phyloP scores from a whole-genome alignment of 352 stramenopile species.

The Phytophthora cactorum region DNA sequence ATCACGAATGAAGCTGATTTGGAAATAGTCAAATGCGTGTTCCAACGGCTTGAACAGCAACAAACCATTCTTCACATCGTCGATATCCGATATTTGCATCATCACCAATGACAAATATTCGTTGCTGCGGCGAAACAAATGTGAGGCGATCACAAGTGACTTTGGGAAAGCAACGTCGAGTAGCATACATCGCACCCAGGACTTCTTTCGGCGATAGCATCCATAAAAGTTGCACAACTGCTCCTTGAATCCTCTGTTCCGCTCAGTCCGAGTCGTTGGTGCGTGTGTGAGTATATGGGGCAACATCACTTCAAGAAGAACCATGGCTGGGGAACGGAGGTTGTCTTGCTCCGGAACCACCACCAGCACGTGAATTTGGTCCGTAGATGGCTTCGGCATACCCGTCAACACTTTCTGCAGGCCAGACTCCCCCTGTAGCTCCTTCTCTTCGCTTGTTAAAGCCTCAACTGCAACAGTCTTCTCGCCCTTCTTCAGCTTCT shows the following conservation, averaged over 20 bases:
- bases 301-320: slow-evolving; percentile 17
- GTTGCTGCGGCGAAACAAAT: slow-evolving; percentile 35
- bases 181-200: slow-evolving; percentile 31
- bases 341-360: too few relatives aligned
- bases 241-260: slow-evolving; percentile 15
- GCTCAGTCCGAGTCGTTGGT: slow-evolving; percentile 17
- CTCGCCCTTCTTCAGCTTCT: too few relatives aligned
- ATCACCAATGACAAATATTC: slow-evolving; percentile 20
- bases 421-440: too few relatives aligned
- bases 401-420: too few relatives aligned
- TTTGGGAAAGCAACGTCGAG: slow-evolving; percentile 30
- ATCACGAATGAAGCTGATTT: slow-evolving; percentile 22
- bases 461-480: too few relatives aligned
- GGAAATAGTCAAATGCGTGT: slow-evolving; percentile 16
- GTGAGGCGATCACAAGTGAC: slow-evolving; percentile 11
- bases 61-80: slow-evolving; percentile 36
- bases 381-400: too few relatives aligned
- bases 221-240: slow-evolving; percentile 30
- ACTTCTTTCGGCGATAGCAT: slow-evolving; percentile 28
- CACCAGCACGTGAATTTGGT: too few relatives aligned
- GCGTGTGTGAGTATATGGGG: slow-evolving; percentile 20
- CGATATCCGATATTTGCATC: slow-evolving; percentile 42
- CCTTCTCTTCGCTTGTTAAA: too few relatives aligned
- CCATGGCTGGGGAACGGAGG: too few relatives aligned
- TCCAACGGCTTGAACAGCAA: slow-evolving; percentile 34